Conservation (phyloP, 352 stramenopile species). For the Globisporangium rhizosaccharum region DNA sequence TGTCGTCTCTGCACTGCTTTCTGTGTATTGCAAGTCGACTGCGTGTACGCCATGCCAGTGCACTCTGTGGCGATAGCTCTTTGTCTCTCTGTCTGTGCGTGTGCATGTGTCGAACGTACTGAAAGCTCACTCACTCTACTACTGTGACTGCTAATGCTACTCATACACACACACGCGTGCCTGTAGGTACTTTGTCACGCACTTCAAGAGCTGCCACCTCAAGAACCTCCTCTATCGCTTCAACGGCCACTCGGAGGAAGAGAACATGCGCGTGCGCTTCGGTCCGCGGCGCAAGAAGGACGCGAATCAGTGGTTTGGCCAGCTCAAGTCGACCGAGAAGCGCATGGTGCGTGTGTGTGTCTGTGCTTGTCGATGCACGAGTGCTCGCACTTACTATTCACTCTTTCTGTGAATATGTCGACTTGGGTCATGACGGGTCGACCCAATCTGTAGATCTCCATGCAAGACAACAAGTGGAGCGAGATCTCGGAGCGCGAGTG, state of each 20-base stretch:
- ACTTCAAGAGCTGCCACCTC: conserved; percentile 77
- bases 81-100: conserved; percentile 2
- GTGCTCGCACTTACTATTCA: too few relatives aligned
- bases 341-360: conserved; percentile 39
- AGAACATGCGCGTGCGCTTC: conserved; percentile 70
- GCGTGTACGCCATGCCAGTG: too few relatives aligned
- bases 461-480: conserved; percentile 84
- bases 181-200: conserved; percentile 68
- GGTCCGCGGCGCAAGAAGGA: conserved; percentile 65
- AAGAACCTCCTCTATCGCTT: conserved; percentile 78
- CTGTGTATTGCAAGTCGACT: too few relatives aligned
- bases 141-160: neutral
- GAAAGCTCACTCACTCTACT: neutral
- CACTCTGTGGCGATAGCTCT: neutral
- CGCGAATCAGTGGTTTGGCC: conserved; percentile 60
- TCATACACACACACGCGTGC: neutral
- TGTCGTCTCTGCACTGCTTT: neutral
- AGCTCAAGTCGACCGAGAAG: conserved; percentile 84
- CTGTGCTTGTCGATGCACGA: too few relatives aligned
- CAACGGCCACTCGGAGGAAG: conserved; percentile 66
- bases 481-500: conserved; percentile 71
- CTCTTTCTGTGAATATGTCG: too few relatives aligned
- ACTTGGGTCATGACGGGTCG: neutral
- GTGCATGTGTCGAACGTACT: neutral
- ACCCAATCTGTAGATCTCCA: conserved; percentile 44